Evolutionary conservation across 1,284 basidiomycete species (phyloP).

Genomic region (Trametes hirsuta): DNA sequence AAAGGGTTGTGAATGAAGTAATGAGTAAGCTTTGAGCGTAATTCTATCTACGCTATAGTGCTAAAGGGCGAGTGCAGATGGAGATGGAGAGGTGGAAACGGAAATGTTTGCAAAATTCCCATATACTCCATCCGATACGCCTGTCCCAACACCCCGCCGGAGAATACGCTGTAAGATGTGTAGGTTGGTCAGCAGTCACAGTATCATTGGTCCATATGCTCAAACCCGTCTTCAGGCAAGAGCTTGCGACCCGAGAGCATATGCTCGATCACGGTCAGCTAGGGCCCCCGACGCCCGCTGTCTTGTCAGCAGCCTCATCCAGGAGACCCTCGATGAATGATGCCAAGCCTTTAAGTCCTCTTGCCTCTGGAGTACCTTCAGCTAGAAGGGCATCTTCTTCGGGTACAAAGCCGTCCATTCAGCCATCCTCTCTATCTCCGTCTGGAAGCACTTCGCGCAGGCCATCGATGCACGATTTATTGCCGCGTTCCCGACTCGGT

Average conservation of each 20-base stretch:
- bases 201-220: not conserved
- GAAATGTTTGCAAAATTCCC: constrained; percentile 81
- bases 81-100: constrained; percentile 66
- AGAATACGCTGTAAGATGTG: constrained; percentile 92
- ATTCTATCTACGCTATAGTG: not conserved
- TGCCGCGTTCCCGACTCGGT: constrained; percentile 29
- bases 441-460: constrained; percentile 28
- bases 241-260: constrained; percentile 86
- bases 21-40: constrained; percentile 60
- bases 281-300: constrained; percentile 63
- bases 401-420: constrained; percentile 9
- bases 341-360: constrained; percentile 21
- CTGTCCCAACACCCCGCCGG: constrained; percentile 66
- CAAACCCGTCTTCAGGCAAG: constrained; percentile 53
- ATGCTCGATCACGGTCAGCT: constrained; percentile 90
- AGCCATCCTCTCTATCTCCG: constrained; percentile 18
- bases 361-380: constrained; percentile 9
- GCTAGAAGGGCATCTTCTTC: constrained; percentile 16
- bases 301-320: constrained; percentile 52
- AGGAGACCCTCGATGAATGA: constrained; percentile 47
- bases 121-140: constrained; percentile 63
- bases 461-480: constrained; percentile 22
- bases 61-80: constrained; percentile 50
- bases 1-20: constrained; percentile 71
- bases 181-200: constrained; percentile 49